These are phyloP conservation scores for Phytophthora pisi DNA, from an alignment of 352 stramenopile genomes.

Conservation along the genomic window DNA sequence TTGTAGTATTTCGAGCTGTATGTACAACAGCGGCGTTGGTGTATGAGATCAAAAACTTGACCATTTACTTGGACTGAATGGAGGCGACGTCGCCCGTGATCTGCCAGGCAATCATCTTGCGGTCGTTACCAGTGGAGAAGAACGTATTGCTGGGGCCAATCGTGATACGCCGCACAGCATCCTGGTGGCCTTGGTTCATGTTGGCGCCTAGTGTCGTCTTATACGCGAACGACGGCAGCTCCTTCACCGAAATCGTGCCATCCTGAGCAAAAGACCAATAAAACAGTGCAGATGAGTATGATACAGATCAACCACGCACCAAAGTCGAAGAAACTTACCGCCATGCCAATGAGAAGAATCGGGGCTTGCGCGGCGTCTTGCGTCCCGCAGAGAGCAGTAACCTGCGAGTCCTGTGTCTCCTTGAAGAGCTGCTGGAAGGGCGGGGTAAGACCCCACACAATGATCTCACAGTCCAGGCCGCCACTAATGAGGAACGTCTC, in stretches of 20 bases:
- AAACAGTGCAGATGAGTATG: slow-evolving; percentile 10
- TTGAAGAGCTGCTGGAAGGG: slow-evolving; percentile 85
- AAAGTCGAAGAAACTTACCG: slow-evolving; percentile 44
- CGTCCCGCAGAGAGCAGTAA: slow-evolving; percentile 76
- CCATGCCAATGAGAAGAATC: slow-evolving; percentile 79
- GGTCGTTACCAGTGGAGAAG: slow-evolving; percentile 80
- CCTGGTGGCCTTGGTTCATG: slow-evolving; percentile 73
- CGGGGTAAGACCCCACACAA: slow-evolving; percentile 80
- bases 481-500: slow-evolving; percentile 89
- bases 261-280: slow-evolving; percentile 48
- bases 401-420: slow-evolving; percentile 78
- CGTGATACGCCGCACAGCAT: slow-evolving; percentile 79
- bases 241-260: slow-evolving; percentile 81
- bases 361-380: slow-evolving; percentile 68
- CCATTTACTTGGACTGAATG: slow-evolving; percentile 65
- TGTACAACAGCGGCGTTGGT: slow-evolving; percentile 19
- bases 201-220: slow-evolving; percentile 71
- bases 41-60: slow-evolving; percentile 12
- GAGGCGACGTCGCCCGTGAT: slow-evolving; percentile 76
- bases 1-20: slow-evolving; percentile 30
- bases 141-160: slow-evolving; percentile 82
- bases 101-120: slow-evolving; percentile 88
- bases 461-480: slow-evolving; percentile 81
- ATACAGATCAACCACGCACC: background rate
- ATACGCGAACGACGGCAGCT: slow-evolving; percentile 85